Percentiles rank a stretch among this genome's conserved stretches.
These are phyloP conservation scores for Bromus sterilis DNA, from an alignment of 176 grass and related monocot genomes.

Conservation along the genomic window DNA sequence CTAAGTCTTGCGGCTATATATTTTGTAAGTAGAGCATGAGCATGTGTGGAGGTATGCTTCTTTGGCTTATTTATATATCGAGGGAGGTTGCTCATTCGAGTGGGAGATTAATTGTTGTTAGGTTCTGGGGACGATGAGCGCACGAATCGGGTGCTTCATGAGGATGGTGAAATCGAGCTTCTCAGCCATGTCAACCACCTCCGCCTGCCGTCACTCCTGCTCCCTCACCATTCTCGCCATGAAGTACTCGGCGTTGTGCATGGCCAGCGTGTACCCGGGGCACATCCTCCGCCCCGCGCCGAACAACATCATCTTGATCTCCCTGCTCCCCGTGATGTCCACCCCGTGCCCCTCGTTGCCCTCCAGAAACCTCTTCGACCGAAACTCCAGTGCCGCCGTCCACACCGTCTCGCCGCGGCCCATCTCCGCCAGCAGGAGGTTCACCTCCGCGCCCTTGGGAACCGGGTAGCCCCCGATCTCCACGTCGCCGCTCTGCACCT, in stretches of 20 bases:
- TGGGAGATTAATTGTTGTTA: too few relatives aligned
- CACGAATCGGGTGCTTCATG: too few relatives aligned
- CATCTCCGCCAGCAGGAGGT: slow-evolving; percentile 24
- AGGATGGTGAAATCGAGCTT: too few relatives aligned
- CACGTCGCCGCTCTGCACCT: slow-evolving; percentile 11
- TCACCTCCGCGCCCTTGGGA: slow-evolving; percentile 34
- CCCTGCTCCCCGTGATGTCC: slow-evolving; percentile 36
- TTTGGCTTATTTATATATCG: too few relatives aligned
- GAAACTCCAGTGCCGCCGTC: slow-evolving; percentile 41
- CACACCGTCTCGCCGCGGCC: slow-evolving; percentile 25
- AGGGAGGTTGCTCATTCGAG: too few relatives aligned
- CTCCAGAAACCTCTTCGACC: slow-evolving; percentile 44
- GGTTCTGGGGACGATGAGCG: too few relatives aligned
- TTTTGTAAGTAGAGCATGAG: too few relatives aligned
- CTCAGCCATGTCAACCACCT: too few relatives aligned
- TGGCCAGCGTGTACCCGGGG: slow-evolving; percentile 26
- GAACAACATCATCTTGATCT: slow-evolving; percentile 73
- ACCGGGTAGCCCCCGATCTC: slow-evolving; percentile 24
- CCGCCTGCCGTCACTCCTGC: too few relatives aligned
- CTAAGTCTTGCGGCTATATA: too few relatives aligned
- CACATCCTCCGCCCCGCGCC: slow-evolving; percentile 53
- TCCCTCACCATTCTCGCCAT: neutral
- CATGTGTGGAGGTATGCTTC: too few relatives aligned
- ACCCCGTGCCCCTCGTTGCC: neutral
- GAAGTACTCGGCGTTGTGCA: slow-evolving; percentile 35